Percentiles rank a stretch among this genome's conserved stretches.
Evolutionary conservation across 306 rosid species (phyloP).

Genomic region (Trichosanthes truncata): DNA sequence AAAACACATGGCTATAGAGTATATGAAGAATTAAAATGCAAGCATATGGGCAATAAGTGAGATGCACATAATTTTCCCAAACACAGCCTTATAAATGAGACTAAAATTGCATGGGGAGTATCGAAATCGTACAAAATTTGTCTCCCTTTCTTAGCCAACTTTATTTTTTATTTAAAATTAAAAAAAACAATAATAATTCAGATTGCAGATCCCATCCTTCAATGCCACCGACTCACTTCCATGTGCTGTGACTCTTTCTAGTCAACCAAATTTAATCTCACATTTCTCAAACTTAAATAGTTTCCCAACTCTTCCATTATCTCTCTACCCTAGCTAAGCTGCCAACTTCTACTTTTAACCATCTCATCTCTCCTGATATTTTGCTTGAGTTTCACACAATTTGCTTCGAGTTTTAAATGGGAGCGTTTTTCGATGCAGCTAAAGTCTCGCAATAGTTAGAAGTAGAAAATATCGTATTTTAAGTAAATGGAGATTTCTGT

Average conservation of each 20-base stretch:
- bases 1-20: neutral
- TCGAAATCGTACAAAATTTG: neutral
- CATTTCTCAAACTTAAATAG: neutral
- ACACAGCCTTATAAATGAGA: neutral
- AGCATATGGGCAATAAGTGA: neutral
- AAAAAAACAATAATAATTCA: neutral
- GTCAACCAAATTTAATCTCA: neutral
- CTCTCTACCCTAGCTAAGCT: neutral
- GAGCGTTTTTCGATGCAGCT: neutral
- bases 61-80: neutral
- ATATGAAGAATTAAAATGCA: neutral
- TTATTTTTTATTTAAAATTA: neutral
- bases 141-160: neutral
- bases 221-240: neutral
- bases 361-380: neutral
- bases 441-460: neutral
- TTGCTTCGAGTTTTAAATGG: neutral
- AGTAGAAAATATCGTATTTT: no score
- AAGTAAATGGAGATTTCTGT: neutral
- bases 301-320: neutral
- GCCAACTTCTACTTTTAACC: neutral
- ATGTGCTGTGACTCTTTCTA: neutral
- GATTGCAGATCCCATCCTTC: neutral
- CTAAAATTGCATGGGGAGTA: neutral
- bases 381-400: neutral